Conservation (phyloP, 345 rosid species). For the Syzygium aromaticum region DNA sequence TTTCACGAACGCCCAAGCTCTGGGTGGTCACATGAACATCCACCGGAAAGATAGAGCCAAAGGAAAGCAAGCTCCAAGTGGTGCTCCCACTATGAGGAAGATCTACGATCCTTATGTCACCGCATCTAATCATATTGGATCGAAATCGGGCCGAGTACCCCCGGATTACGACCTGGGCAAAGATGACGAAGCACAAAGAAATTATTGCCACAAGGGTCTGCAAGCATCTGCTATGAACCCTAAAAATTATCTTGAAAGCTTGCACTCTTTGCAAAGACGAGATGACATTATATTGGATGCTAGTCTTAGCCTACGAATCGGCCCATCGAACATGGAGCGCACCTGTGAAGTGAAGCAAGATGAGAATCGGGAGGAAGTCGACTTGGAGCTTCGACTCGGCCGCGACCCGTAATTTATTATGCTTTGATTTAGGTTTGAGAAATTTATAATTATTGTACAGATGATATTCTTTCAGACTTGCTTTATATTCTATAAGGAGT, state of each 20-base stretch:
- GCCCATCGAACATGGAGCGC: background rate
- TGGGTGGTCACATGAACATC: conserved; percentile 95
- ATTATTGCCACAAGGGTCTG: background rate
- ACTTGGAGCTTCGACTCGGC: conserved; percentile 9
- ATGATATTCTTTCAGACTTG: background rate
- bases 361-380: background rate
- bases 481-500: background rate
- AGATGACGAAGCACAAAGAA: background rate
- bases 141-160: background rate
- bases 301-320: background rate
- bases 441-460: background rate
- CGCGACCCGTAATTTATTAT: background rate
- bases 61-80: conserved; percentile 8
- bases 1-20: conserved; percentile 88
- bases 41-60: conserved; percentile 79
- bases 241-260: background rate
- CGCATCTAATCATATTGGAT: background rate
- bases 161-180: background rate
- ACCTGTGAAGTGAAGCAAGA: background rate
- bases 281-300: background rate
- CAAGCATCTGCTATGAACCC: background rate
- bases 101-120: background rate
- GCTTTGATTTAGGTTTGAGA: background rate
- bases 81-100: background rate
- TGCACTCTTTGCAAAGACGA: background rate